Conservation (phyloP, 805 yeast genomes). For the Starmerella stigmatis region DNA sequence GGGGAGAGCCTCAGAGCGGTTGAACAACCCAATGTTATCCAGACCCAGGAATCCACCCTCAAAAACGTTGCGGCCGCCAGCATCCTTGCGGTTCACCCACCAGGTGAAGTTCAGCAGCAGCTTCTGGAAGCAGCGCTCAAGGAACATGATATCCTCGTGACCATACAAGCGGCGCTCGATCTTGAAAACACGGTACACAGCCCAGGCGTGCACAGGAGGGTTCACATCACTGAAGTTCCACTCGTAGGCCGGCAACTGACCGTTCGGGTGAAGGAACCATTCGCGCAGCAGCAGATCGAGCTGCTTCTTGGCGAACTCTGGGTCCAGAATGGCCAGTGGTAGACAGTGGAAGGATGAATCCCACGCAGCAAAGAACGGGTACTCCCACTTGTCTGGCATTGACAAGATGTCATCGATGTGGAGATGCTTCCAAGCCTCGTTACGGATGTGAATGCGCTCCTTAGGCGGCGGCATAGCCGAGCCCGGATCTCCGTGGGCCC, state of each 20-base stretch:
- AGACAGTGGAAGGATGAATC: conserved; percentile 92
- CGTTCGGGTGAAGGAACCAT: conserved; percentile 97
- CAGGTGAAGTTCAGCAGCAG: conserved; percentile 81
- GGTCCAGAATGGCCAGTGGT: conserved; percentile 88
- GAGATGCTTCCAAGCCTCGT: conserved; percentile 78
- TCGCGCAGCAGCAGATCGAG: conserved; percentile 77
- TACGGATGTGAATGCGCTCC: conserved; percentile 77
- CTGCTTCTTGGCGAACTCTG: conserved; percentile 82
- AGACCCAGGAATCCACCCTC: conserved; percentile 91
- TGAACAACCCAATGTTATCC: conserved; percentile 86
- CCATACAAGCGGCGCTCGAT: conserved; percentile 79
- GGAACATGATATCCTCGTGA: conserved; percentile 65
- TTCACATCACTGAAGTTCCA: conserved; percentile 95
- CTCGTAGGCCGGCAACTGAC: conserved; percentile 94
- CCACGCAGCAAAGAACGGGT: conserved; percentile 95
- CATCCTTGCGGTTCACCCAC: conserved; percentile 94
- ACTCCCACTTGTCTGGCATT: conserved; percentile 92
- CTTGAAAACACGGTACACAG: conserved; percentile 76
- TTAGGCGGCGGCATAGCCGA: conserved; percentile 67
- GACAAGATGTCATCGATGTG: conserved; percentile 80
- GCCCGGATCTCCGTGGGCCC: conserved; percentile 78
- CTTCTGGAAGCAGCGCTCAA: conserved; percentile 89
- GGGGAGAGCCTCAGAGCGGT: conserved; percentile 85
- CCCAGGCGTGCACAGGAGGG: conserved; percentile 97
- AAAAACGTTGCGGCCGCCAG: conserved; percentile 76